Evolutionary conservation across 225 moss, liverwort and hornwort genomes (phyloP).

Genomic region (Lunularia cruciata): DNA sequence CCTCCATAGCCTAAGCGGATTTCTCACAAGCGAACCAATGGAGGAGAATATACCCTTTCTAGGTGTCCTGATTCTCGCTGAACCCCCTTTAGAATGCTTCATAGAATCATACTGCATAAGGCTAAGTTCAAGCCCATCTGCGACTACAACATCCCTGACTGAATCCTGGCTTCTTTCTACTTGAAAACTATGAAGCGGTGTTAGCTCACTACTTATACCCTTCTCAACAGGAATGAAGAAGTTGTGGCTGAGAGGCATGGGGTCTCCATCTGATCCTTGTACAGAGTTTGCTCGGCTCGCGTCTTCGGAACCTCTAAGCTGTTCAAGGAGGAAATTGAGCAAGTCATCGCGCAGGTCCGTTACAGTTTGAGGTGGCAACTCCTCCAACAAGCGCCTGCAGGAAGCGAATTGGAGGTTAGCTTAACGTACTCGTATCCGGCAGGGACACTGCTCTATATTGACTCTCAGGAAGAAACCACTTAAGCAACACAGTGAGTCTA

Average conservation of each 20-base stretch:
- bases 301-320: slow-evolving; percentile 5
- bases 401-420: not conserved
- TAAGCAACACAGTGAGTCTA: no score
- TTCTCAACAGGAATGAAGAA: not conserved
- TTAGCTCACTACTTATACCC: not conserved
- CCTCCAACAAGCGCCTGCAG: slow-evolving; percentile 13
- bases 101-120: not conserved
- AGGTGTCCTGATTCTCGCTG: not conserved
- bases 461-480: no score
- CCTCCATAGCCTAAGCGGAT: slow-evolving; percentile 29
- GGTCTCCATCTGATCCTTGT: not conserved
- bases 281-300: not conserved
- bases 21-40: slow-evolving; percentile 28
- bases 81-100: not conserved
- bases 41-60: slow-evolving; percentile 29
- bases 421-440: no score
- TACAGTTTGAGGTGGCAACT: not conserved
- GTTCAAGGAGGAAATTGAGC: slow-evolving; percentile 21
- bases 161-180: not conserved
- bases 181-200: not conserved
- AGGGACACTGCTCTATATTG: no score
- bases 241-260: slow-evolving; percentile 8
- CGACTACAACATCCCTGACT: slow-evolving; percentile 10
- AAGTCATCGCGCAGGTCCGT: slow-evolving; percentile 11
- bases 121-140: slow-evolving; percentile 13